Base-by-base conservation (phyloP, 2,329 filamentous ascomycete species). In the Diaporthe sp. region DNA sequence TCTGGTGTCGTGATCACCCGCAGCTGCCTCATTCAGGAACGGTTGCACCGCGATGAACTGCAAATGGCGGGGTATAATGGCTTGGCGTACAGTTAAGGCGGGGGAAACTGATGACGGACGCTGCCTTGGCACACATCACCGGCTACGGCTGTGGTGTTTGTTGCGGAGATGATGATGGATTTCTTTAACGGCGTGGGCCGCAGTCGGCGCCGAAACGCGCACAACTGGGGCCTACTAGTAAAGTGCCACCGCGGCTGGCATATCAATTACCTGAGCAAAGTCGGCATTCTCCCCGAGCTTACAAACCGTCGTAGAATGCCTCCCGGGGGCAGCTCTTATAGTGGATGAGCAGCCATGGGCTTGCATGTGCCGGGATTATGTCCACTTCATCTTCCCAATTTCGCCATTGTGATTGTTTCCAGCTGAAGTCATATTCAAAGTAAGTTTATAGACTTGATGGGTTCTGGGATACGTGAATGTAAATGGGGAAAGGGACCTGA, bases 1-100 rank as follows among this genome's bases (percentile, higher is more conserved):
- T 13, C 22, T 25, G 44, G 27, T 66, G 42, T 35, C 61, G 61
- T 50, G 61, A 66, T 66, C 27, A 50, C 42, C n/a, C 19, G 61
- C 44, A 66, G 61, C 30, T 66, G 61, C 61, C 61, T 35, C 61
- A 66, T 66, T 66, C 42, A 66, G 61, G 61, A 35, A 66, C 61
- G 30, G 19, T 35, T 37, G 61, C 27, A 51, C 61, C 32, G 44
- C 61, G 44, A n/a, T 22, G 42, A 51, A 66, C 61, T 50, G 27
- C 22, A 50, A 50, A 66, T 66, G 27, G 61, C 61, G 61, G 61
- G 61, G 61, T 66, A 66, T 37, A 51, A 66, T 50, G 13, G 42
- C 61, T 66, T 66, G 61, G 61, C 61, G 13, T 12, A 66, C 13
- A 51, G 19, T 50, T 35, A 35, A 51, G 12, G 30, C 13, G 44